Base-by-base conservation (phyloP, 2,329 filamentous ascomycete genomes). In the Aspergillus sp. region DNA sequence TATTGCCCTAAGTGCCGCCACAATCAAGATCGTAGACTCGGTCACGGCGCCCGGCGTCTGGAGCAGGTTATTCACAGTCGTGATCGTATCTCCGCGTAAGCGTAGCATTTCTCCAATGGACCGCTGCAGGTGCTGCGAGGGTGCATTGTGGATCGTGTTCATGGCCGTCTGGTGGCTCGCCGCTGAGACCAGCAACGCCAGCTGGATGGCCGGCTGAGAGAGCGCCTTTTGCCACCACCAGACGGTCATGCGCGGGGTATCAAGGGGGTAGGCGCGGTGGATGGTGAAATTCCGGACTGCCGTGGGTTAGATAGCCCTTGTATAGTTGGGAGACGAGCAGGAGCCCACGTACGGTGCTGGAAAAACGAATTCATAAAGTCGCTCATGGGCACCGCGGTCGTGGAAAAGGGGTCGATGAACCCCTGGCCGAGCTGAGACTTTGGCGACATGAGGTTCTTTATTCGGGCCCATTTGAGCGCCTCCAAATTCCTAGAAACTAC, bases 331-430 rank as follows among this genome's bases (percentile, higher is more conserved):
- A 19, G 19, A 19, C 19, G 19, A 19, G 28, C 25, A 30, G 22
- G 19, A 22, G 28, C 7, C 7, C 2, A 50, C 54, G 28, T 45
- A 57, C 54, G 23, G 31, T 57, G 54, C 25, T 51, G 54, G 54
- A 57, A 57, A 38, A 50, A 57, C 9, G 54, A 57, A 31, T 57
- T 50, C 54, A 57, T 57, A 46, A 43, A 48, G 7, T 57, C 54
- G 30, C n/a, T 57, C 54, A 57, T 57, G 4, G 54, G 54, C 9
- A 57, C 31, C 2, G 46, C 30, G 15, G 31, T 31, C 8, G 54
- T 50, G 2, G 46, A 25, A 45, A 57, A 57, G 13, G 54, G 54
- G 47, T 57, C 54, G 1, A 28, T 30, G 19, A 57, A 57, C 8
- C 54, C 54, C 25, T 57, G 54, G 30, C 54, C 54, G 7, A 57